Conservation (phyloP, 2,329 filamentous ascomycete species). For the Arthrobotrys conoides region DNA sequence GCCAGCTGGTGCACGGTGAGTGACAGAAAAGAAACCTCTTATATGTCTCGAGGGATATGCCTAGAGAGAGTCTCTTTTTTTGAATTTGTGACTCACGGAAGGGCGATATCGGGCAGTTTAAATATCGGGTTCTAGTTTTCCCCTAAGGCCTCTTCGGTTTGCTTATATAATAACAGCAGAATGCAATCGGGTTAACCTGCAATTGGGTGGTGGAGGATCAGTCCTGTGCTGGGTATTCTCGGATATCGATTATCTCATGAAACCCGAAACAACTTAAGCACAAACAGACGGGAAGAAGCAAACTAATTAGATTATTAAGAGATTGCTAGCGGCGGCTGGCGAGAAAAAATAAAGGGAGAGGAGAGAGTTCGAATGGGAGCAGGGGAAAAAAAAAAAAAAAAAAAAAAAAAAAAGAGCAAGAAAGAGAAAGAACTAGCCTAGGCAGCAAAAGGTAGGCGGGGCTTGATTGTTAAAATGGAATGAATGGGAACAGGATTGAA, state of each 20-base stretch:
- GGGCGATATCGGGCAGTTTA: constrained; percentile 40
- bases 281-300: neutral
- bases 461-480: constrained; percentile 1
- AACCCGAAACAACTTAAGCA: constrained; percentile 5
- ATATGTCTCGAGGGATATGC: neutral
- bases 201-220: constrained; percentile 39
- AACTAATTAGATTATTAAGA: constrained; percentile 16
- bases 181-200: constrained; percentile 9
- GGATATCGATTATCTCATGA: constrained; percentile 9
- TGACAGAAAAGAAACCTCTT: neutral
- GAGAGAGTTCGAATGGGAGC: neutral
- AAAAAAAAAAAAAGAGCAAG: neutral
- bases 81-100: constrained; percentile 34
- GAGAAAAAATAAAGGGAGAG: too few relatives aligned
- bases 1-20: neutral
- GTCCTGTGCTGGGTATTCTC: constrained; percentile 9
- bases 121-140: neutral
- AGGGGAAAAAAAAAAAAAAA: neutral
- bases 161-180: constrained; percentile 9
- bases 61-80: too few relatives aligned
- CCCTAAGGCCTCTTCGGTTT: neutral
- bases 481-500: neutral
- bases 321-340: constrained; percentile 10
- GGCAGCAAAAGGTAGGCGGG: constrained; percentile 1
- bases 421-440: neutral